Percentiles rank a stretch among this genome's conserved stretches.
Evolutionary conservation across 305 asterid genomes (phyloP).

Genomic region (Salvia sclarea): DNA sequence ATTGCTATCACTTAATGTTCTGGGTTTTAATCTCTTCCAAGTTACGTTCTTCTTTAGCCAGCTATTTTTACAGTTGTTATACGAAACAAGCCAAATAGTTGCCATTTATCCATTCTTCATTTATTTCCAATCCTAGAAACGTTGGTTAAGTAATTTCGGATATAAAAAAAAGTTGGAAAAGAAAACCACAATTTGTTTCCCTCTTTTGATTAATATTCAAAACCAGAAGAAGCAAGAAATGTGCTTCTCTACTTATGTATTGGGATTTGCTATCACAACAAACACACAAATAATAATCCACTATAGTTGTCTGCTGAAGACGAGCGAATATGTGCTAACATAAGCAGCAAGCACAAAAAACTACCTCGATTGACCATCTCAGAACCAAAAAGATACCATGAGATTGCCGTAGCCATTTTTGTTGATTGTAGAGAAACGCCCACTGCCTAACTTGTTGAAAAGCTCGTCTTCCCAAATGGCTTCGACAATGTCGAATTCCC

Average conservation of each 20-base stretch:
- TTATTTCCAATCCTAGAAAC: not conserved
- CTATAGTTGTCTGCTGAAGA: not conserved
- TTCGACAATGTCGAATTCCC: slow-evolving; percentile 49
- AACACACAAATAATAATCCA: not conserved
- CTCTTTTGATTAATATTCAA: not conserved
- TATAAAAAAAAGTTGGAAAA: not conserved
- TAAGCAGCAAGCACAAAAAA: not conserved
- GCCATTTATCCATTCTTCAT: not conserved
- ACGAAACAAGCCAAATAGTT: not conserved
- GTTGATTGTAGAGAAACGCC: not conserved
- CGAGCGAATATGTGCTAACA: not conserved
- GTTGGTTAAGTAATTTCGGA: not conserved
- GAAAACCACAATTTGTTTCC: no score
- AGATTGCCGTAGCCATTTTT: not conserved
- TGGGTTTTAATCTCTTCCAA: not conserved
- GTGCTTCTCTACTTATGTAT: not conserved
- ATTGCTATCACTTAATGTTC: no score
- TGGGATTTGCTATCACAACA: not conserved
- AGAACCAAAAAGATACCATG: slow-evolving; percentile 1
- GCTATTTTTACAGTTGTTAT: no score
- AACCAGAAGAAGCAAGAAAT: not conserved
- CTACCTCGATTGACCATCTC: slow-evolving; percentile 7
- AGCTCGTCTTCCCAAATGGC: slow-evolving; percentile 34
- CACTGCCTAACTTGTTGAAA: slow-evolving; percentile 31
- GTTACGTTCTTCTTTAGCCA: not conserved